phyloP scores from a whole-genome alignment of 345 rosid species.

The Odontarrhena argentea region DNA sequence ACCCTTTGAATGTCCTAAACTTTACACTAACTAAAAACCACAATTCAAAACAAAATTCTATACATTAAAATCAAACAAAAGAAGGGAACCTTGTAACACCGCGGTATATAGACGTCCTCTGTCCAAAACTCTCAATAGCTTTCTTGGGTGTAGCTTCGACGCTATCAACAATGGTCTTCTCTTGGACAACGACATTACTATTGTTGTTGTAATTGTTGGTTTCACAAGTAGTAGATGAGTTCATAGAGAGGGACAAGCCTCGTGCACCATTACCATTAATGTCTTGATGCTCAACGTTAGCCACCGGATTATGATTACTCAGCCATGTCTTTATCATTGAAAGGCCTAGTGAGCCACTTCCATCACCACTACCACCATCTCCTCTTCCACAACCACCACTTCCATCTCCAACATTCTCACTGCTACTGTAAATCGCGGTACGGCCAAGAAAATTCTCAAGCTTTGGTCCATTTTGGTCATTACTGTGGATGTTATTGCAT shows the following conservation, averaged over 20 bases:
- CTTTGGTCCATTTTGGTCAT: constrained; percentile 57
- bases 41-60: neutral
- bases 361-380: constrained; percentile 14
- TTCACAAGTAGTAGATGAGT: constrained; percentile 45
- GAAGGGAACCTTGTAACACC: constrained; percentile 78
- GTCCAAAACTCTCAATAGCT: constrained; percentile 82
- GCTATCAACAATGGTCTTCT: constrained; percentile 33
- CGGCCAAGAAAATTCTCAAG: constrained; percentile 81
- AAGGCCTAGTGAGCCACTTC: constrained; percentile 54
- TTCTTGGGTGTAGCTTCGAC: constrained; percentile 59
- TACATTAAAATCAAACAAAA: neutral
- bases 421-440: constrained; percentile 35
- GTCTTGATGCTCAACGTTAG: constrained; percentile 34
- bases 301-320: constrained; percentile 56
- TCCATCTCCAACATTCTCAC: constrained; percentile 33
- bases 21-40: neutral
- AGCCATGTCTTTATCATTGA: constrained; percentile 90
- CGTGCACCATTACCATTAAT: constrained; percentile 45
- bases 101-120: constrained; percentile 90
- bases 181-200: constrained; percentile 37
- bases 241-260: constrained; percentile 67
- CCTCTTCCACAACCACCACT: constrained; percentile 14
- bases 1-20: constrained; percentile 13
- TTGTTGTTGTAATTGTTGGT: constrained; percentile 28
- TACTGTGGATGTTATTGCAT: constrained; percentile 45